Base-by-base conservation (phyloP, 129 eudicot genomes). In the Tagetes patula region DNA sequence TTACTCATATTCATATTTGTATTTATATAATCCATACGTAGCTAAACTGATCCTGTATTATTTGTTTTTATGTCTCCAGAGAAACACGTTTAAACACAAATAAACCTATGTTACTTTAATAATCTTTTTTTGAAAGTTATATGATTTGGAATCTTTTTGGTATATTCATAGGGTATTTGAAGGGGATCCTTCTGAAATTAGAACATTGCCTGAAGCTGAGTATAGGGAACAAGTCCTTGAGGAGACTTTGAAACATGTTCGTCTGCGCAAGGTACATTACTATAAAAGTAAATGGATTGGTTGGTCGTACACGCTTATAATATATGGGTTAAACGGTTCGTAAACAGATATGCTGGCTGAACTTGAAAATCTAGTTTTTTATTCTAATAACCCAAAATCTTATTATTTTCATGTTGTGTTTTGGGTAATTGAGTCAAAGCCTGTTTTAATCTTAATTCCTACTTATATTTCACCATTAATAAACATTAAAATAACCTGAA, bases 201-300 rank as follows among this genome's bases (percentile, higher is more conserved):
- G 78, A 8, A 82, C 95, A 27, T 40, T 88, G 77, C 53, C 76
- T 37, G 97, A 91, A 69, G 88, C 85, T 27, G 79, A 85, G 82
- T 87, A 85, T 58, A 81, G 92, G 13, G 97, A 91, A 71, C 85
- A 84, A 56, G 38, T 91, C 43, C 85, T 91, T 6, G 89, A 86
- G 49, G 92, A 86, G 54, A 82, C 84, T 27, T 68, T 91, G 34
- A 86, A 82, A 75, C 86, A 80, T 40, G 72, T 88, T 69, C 85
- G 87, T 42, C 10, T 74, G 48, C 85, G 89, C 37, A 91, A 86
- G 85, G 97, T 83, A 75, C 58, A 69, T 62, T 62, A 59, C 7
- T 59, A 14, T 31, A 58, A 58, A 58, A 58, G 8, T 58, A 58
- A 58, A 58, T 58, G 63, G 63, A 10, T 27, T 2, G 61, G 34